Base-by-base conservation (phyloP, 1,284 basidiomycete species). In the Leccinum subrobustum region DNA sequence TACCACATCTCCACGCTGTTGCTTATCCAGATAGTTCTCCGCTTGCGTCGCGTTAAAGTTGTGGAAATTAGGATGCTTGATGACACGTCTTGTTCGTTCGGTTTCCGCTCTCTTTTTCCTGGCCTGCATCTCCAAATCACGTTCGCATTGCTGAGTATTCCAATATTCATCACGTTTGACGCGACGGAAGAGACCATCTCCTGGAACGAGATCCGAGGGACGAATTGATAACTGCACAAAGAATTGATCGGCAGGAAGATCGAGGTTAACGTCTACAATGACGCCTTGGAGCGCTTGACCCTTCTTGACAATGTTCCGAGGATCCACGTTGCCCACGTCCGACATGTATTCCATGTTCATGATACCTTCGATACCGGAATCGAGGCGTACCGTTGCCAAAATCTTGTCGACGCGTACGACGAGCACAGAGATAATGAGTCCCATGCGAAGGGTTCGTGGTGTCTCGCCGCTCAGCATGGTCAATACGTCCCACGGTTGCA, bases 381-480 rank as follows among this genome's bases (percentile, higher is more conserved):
- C 95, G 35, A 98, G 85, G 35, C 89, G 86, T 59, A 94, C 86
- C 54, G 77, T 75, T 44, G 87, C 84, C 35, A 80, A 77, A 60
- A 1, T 3, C 37, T 50, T 63, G 29, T 83, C 83, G 27, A 85
- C 78, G 33, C 89, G 84, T 35, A 83, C 75, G 35, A 96, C 88
- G 18, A 84, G 79, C 33, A 91, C 95, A 2, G 96, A 92, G 56
- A 99, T 87, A 64, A 96, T 89, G 52, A 94, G 81, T 57, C 95
- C 94, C 53, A 85, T 77, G 53, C 84, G 83, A 57, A 99, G 81
- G 3, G 95, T 96, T 52, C 86, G 81, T 55, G 79, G 75, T 2
- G 94, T 96, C 78, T 99, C 96, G 31, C 96, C 95, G 20, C 94
- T 96, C 60, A 99, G 84, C 94, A 97, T 97, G 6, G 93, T 95